These are phyloP conservation scores for Coniochaeta pulveracea DNA, from an alignment of 2,329 filamentous ascomycete genomes.

Conservation along the genomic window DNA sequence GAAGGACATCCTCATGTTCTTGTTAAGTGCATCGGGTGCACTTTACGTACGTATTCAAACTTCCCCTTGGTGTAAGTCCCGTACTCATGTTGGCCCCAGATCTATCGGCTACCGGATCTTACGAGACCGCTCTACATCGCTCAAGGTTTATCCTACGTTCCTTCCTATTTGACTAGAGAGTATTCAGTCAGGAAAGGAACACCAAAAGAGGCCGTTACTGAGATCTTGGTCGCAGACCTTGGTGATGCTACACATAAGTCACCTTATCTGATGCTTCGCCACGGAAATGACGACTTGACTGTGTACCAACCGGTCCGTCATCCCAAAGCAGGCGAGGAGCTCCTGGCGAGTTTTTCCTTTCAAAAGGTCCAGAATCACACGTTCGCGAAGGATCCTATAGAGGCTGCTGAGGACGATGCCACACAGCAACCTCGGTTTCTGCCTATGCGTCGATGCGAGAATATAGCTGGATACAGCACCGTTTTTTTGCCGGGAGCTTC, in stretches of 20 bases:
- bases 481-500: conserved; percentile 75
- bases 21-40: conserved; percentile 65
- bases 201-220: conserved; percentile 61
- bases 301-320: conserved; percentile 72
- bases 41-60: conserved; percentile 50
- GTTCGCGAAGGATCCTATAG: conserved; percentile 46
- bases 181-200: conserved; percentile 59
- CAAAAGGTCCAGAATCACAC: conserved; percentile 61
- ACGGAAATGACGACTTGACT: conserved; percentile 68
- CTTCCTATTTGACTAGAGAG: conserved; percentile 62
- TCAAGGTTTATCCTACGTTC: conserved; percentile 67
- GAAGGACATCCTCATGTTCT: conserved; percentile 55
- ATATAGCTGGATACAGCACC: conserved; percentile 67
- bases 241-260: conserved; percentile 60
- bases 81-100: conserved; percentile 29
- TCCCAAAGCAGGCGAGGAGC: conserved; percentile 24
- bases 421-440: conserved; percentile 33
- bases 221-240: conserved; percentile 75
- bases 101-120: conserved; percentile 68
- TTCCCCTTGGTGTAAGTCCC: no score
- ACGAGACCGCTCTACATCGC: conserved; percentile 60
- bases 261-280: conserved; percentile 78
- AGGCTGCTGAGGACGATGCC: conserved; percentile 38
- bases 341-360: conserved; percentile 56
- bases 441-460: conserved; percentile 45